Conservation (phyloP, 371 early-diverging fungal genomes). For the Basidiobolus meristosporus region DNA sequence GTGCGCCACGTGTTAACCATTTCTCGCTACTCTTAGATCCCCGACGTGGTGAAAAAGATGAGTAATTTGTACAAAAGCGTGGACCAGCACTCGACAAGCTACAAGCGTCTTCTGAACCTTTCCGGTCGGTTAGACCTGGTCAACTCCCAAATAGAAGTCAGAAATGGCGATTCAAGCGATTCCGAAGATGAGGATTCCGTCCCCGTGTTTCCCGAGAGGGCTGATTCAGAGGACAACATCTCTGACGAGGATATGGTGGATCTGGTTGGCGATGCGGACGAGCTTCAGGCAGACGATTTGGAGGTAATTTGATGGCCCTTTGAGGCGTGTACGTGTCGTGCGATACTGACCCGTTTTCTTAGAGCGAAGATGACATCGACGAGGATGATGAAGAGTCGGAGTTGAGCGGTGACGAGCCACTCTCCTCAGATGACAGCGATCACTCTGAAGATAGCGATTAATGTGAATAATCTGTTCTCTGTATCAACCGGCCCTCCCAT, state of each 20-base stretch:
- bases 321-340: too few relatives aligned
- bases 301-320: too few relatives aligned
- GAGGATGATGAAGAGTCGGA: too few relatives aligned
- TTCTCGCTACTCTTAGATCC: conserved; percentile 17
- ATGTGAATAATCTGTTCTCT: too few relatives aligned
- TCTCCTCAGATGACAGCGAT: too few relatives aligned
- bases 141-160: conserved; percentile 32
- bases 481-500: too few relatives aligned
- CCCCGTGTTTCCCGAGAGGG: neutral
- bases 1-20: too few relatives aligned
- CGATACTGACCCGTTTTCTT: too few relatives aligned
- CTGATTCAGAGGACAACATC: neutral
- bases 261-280: neutral
- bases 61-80: conserved; percentile 49
- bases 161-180: neutral
- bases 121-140: conserved; percentile 64
- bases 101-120: conserved; percentile 37
- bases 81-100: conserved; percentile 33
- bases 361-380: too few relatives aligned
- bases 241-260: neutral
- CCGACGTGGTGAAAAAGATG: conserved; percentile 37
- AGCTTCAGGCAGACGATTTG: too few relatives aligned
- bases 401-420: too few relatives aligned
- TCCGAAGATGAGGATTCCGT: neutral
- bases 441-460: too few relatives aligned